Evolutionary conservation across 306 rosid species (phyloP), one percentile per base, ranked within the genome.

Genomic region (Cotoneaster glaucophyllus): DNA sequence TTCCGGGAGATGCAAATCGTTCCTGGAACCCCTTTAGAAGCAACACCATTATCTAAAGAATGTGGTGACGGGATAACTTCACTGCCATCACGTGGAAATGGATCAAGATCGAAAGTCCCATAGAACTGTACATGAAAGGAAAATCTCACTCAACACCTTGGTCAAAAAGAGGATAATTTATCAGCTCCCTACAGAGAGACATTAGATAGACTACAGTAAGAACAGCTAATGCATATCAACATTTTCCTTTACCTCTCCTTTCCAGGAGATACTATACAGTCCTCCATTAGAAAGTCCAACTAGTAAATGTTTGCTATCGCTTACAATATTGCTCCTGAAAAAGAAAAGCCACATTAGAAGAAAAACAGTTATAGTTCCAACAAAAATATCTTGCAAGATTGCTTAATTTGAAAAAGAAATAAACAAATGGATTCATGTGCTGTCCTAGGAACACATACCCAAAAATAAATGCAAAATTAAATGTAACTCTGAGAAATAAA

Each of bases 251-350:
- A 95, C 98, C 97, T 92, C 97, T 69, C 95, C 96, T 87, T 95
- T 95, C 98, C 98, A 95, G 50, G 98, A 92, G 77, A 95, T 85
- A 75, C 90, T 87, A 81, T 90, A 92, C 69, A 92, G 86, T 80
- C 90, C 89, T 84, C 96, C 97, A 92, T 88, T 86, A 54, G 97
- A 95, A 83, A 95, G 96, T 81, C 98, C 97, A 75, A 92, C 83
- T 71, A 95, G 84, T 96, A 95, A 84, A 76, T 92, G 90, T 77
- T 83, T 92, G 81, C 78, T 90, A 73, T 95, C 97, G 41, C 93
- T 54, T 71, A 92, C 91, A 72, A 92, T 85, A 82, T 92, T 95
- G 92, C 98, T 94, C 91, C 97, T 94, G 92, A 67, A 34, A 87
- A 14, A 19, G 8, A 52, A 71, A 74, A 43, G 75, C 73, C 8